Percentiles rank a stretch among this genome's conserved stretches.
phyloP scores from a whole-genome alignment of 768 basidiomycete species.

The Auriculariales sp. region DNA sequence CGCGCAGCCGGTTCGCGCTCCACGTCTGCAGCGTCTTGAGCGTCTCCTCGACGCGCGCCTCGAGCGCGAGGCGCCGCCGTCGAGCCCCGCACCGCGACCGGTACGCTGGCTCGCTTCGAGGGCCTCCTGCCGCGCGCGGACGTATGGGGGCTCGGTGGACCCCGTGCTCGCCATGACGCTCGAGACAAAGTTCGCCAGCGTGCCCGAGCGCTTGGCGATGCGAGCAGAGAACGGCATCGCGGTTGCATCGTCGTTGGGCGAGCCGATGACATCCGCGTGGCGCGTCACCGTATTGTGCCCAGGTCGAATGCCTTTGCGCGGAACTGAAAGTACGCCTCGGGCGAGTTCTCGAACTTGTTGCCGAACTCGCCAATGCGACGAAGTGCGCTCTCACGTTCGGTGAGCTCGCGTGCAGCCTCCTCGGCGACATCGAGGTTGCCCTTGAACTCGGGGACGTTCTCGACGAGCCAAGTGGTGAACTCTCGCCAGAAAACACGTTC shows the following conservation, averaged over 20 bases:
- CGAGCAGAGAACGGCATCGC: slow-evolving; percentile 24
- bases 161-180: slow-evolving; percentile 44
- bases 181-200: slow-evolving; percentile 53
- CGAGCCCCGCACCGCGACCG: slow-evolving; percentile 69
- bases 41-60: slow-evolving; percentile 74
- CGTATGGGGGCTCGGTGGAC: slow-evolving; percentile 45
- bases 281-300: slow-evolving; percentile 18
- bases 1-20: slow-evolving; percentile 71
- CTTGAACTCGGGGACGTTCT: slow-evolving; percentile 62
- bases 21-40: slow-evolving; percentile 69
- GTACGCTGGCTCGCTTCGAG: slow-evolving; percentile 71
- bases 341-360: slow-evolving; percentile 62
- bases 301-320: slow-evolving; percentile 62
- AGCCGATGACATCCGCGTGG: slow-evolving; percentile 10
- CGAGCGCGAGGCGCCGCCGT: slow-evolving; percentile 75
- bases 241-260: not conserved
- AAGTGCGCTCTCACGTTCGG: slow-evolving; percentile 44
- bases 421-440: slow-evolving; percentile 69
- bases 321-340: slow-evolving; percentile 78
- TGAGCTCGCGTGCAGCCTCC: slow-evolving; percentile 50
- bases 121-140: slow-evolving; percentile 63
- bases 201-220: slow-evolving; percentile 53
- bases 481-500: slow-evolving; percentile 85
- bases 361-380: slow-evolving; percentile 67
- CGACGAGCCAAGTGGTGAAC: slow-evolving; percentile 71